Evolutionary conservation across 2,329 filamentous ascomycete species (phyloP).

Genomic region (Hymenoscyphus albidus): DNA sequence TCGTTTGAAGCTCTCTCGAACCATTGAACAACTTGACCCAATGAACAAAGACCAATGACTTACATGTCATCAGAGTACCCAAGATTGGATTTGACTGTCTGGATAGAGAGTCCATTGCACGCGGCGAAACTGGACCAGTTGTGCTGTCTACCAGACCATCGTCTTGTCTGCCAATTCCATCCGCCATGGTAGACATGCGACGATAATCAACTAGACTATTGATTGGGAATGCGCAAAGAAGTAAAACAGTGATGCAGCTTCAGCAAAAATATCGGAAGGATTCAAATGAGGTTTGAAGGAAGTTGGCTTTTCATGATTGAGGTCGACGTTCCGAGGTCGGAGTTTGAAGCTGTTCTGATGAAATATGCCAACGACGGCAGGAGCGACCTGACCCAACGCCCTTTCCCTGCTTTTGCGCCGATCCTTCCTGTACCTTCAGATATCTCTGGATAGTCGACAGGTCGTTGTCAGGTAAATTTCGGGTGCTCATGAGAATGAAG

Average conservation of each 20-base stretch:
- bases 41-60: too few relatives aligned
- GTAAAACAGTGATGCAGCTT: not conserved
- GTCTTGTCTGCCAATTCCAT: not conserved
- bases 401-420: not conserved
- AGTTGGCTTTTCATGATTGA: not conserved
- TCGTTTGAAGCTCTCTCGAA: too few relatives aligned
- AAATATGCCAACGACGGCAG: not conserved
- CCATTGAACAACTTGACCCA: too few relatives aligned
- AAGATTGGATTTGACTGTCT: not conserved
- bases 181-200: not conserved
- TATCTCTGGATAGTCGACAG: not conserved
- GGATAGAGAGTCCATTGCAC: not conserved
- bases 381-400: not conserved
- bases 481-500: too few relatives aligned
- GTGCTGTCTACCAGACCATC: not conserved
- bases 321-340: not conserved
- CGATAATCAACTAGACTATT: too few relatives aligned
- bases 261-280: not conserved
- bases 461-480: too few relatives aligned
- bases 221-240: not conserved
- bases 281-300: not conserved
- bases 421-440: not conserved
- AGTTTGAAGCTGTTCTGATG: not conserved
- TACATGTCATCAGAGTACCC: too few relatives aligned
- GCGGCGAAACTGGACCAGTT: not conserved